Base-by-base conservation (phyloP, 495 filamentous ascomycete genomes). In the Cenococcum geophilum region DNA sequence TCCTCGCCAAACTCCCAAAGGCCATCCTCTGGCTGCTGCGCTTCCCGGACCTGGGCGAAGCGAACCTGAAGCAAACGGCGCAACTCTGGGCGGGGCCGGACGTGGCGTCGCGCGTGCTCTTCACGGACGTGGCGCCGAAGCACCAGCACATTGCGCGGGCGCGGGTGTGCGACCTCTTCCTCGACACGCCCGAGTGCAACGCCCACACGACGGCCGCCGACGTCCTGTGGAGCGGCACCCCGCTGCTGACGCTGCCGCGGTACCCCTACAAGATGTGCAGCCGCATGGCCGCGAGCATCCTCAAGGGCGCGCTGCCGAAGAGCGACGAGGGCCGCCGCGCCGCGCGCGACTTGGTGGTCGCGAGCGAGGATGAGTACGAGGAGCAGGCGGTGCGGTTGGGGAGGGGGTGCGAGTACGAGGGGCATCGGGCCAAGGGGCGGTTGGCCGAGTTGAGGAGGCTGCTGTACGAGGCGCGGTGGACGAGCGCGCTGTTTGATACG, bases 231-330 rank as follows among this genome's bases (percentile, higher is more conserved):
- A 92, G 88, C 49, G 91, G 89, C 55, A 99, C 95, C 5, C 93
- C 93, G 36, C 78, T 99, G 55, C 77, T 97, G 57, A 99, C 93
- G 0, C 79, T 92, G n/a, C 91, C 92, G n/a, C 82, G 92, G 34
- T 93, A 97, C 74, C 81, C 84, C 57, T 96, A 97, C 73, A 99
- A 99, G 77, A 99, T 99, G 93, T 97, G 95, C 74, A 95, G 89
- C 45, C 85, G 95, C 54, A 97, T 98, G 88, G 93, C 93, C 21
- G 92, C 92, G 40, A 92, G 89, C 14, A 97, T 98, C 64, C 78
- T 98, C 12, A 87, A 82, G 61, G 95, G 93, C 42, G 93, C 93
- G 1, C 76, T 97, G 8, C 92, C 95, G 0, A 84, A 83, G 63
- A 76, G 75, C 4, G 76, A 76, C 9, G 82, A 83, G 18, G 92